Base-by-base conservation (phyloP, 129 eudicot species). In the Chrysanthemum makinoi region DNA sequence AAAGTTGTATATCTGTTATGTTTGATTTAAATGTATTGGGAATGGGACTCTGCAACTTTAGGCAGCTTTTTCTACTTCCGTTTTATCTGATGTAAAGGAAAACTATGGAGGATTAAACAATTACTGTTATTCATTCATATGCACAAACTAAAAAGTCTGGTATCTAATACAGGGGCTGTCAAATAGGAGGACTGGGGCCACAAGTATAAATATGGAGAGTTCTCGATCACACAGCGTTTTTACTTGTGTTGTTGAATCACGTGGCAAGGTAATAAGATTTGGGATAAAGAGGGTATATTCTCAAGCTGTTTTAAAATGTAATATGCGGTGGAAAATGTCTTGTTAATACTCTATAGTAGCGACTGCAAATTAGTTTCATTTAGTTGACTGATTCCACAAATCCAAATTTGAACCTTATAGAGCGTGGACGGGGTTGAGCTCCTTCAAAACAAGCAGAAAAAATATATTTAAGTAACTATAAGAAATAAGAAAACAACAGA, bases 141-240 rank as follows among this genome's bases (percentile, higher is more conserved):
- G 15, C 64, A 62, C 26, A 28, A 28, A 18, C 30, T 30, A 30
- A 17, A 62, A 73, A 7, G 63, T 30, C 2, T 12, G 12, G 44
- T 16, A 17, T 76, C 62, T 55, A 35, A 18, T 80, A 65, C 86
- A 94, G 99, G 99, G 99, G 16, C 79, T 94, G 84, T 84, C 91
- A 74, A 86, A 94, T 70, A 83, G 98, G 69, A 89, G 96, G 74
- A 94, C 86, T 1, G 91, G 97, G 24, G 84, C 97, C 5, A 94
- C 99, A 68, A 84, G 89, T 67, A 82, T 90, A 49, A 94, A 94
- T 78, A 83, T 90, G 76, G 99, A 94, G 80, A 94, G 99, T 86
- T 94, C 99, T 11, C 90, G 99, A 19, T 94, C 99, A 66, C 98
- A 94, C 75, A 89, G 98, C 80, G 98, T 93, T 9, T 93, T 93